These are phyloP conservation scores for Lodderomyces metapsilosis DNA, from an alignment of 1,139 yeast species.

Conservation along the genomic window DNA sequence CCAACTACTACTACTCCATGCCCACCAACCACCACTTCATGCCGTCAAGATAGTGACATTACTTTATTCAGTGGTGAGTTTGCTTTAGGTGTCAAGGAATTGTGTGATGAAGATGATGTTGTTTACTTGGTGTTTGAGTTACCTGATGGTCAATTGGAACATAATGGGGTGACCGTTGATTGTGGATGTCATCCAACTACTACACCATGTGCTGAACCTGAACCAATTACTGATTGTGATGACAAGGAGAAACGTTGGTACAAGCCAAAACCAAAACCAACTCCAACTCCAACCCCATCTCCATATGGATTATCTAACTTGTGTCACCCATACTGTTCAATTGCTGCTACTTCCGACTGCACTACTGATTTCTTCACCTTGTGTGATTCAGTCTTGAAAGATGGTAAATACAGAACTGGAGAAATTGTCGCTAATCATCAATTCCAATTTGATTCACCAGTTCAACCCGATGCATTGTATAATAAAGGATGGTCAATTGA, in stretches of 20 bases:
- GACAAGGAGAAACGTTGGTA: slow-evolving; percentile 7
- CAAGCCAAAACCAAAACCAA: slow-evolving; percentile 1
- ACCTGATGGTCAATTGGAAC: slow-evolving; percentile 11
- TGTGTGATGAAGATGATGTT: slow-evolving; percentile 3
- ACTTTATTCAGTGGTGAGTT: slow-evolving; percentile 8
- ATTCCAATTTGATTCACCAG: slow-evolving; percentile 51
- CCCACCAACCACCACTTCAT: neutral
- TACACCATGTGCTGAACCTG: slow-evolving; percentile 1
- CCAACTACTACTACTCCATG: slow-evolving; percentile 1
- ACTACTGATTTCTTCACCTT: slow-evolving; percentile 36
- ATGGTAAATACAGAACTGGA: slow-evolving; percentile 37
- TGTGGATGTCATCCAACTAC: slow-evolving; percentile 2
- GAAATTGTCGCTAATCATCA: slow-evolving; percentile 47
- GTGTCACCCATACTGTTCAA: slow-evolving; percentile 5
- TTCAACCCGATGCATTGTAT: slow-evolving; percentile 24
- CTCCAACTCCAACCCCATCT: slow-evolving; percentile 3
- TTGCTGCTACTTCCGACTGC: slow-evolving; percentile 2
- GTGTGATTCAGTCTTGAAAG: slow-evolving; percentile 42
- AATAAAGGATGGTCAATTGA: slow-evolving; percentile 18
- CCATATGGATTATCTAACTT: neutral
- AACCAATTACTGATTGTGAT: slow-evolving; percentile 2
- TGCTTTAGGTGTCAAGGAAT: slow-evolving; percentile 11
- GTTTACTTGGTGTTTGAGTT: slow-evolving; percentile 7
- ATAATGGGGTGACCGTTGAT: slow-evolving; percentile 2
- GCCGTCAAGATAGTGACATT: slow-evolving; percentile 5